A percentile compares a stretch with the other conserved stretches of the same genome.
Conservation (phyloP, 805 yeast genomes). For the Wickerhamomyces rabaulensis region DNA sequence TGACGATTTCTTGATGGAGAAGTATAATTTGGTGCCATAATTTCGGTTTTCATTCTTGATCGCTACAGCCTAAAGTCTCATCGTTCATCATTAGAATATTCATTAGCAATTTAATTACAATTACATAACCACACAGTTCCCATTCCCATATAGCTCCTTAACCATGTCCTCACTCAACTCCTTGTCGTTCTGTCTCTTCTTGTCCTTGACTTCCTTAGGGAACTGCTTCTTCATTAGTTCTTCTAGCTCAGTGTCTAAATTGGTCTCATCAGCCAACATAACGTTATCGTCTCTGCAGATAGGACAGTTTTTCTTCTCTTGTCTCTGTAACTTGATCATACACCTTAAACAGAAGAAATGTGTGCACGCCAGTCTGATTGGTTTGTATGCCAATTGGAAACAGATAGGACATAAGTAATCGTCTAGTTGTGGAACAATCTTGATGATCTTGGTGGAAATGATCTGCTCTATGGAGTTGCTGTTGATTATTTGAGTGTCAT, state of each 20-base stretch:
- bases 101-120: too few relatives aligned
- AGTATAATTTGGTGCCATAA: too few relatives aligned
- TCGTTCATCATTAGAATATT: too few relatives aligned
- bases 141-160: constrained; percentile 15
- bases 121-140: neutral
- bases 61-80: too few relatives aligned
- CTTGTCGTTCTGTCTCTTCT: constrained; percentile 48
- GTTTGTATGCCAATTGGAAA: constrained; percentile 64
- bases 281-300: constrained; percentile 54
- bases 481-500: constrained; percentile 18
- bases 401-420: constrained; percentile 77
- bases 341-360: constrained; percentile 74
- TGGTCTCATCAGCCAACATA: constrained; percentile 50
- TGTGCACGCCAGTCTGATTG: constrained; percentile 56
- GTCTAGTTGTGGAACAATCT: constrained; percentile 65
- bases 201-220: constrained; percentile 62
- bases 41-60: too few relatives aligned
- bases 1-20: too few relatives aligned
- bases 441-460: constrained; percentile 48
- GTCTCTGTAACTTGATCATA: constrained; percentile 59
- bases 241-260: constrained; percentile 52
- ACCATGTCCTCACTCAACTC: constrained; percentile 41
- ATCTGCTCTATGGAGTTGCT: constrained; percentile 27
- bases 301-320: constrained; percentile 58
- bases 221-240: constrained; percentile 52